Conservation (phyloP, 2,329 filamentous ascomycete genomes). For the Septoria petroselini region DNA sequence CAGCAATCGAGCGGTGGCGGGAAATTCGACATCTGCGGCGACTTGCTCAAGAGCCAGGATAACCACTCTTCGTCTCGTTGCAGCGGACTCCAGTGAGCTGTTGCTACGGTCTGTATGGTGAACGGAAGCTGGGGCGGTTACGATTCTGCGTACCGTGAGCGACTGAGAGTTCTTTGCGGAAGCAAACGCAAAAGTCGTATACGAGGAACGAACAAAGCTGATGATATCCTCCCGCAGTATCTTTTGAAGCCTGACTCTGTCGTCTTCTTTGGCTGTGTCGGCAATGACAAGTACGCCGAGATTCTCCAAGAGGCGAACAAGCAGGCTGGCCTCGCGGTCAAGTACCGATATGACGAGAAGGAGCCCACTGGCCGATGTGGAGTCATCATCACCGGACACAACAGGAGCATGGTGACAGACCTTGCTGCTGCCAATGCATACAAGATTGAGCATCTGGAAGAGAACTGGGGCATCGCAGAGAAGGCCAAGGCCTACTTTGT, state of each 20-base stretch:
- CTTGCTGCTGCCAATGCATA: constrained; percentile 97
- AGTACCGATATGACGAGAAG: constrained; percentile 87
- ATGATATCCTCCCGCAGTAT: constrained; percentile 56
- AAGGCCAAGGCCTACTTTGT: constrained; percentile 87
- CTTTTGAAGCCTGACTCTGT: constrained; percentile 85
- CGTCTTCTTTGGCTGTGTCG: constrained; percentile 89
- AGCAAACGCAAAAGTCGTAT: not conserved
- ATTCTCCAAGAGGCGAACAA: constrained; percentile 82
- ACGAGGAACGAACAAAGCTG: constrained; percentile 10
- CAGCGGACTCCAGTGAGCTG: too few relatives aligned
- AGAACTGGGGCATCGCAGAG: constrained; percentile 90
- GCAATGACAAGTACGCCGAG: constrained; percentile 92
- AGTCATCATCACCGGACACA: constrained; percentile 93
- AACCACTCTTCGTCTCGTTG: too few relatives aligned
- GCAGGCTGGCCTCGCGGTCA: constrained; percentile 83
- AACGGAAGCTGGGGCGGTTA: too few relatives aligned
- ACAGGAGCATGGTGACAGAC: constrained; percentile 92
- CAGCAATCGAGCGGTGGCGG: too few relatives aligned
- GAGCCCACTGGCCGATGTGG: constrained; percentile 89
- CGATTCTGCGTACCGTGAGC: too few relatives aligned
- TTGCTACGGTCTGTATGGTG: too few relatives aligned
- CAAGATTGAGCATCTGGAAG: constrained; percentile 88
- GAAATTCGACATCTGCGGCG: too few relatives aligned
- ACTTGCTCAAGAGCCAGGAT: too few relatives aligned
- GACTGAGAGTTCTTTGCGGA: not conserved